Percentiles rank a stretch among this genome's conserved stretches.
These are phyloP conservation scores for Daldinia bambusicola DNA, from an alignment of 495 filamentous ascomycete species.

Conservation along the genomic window DNA sequence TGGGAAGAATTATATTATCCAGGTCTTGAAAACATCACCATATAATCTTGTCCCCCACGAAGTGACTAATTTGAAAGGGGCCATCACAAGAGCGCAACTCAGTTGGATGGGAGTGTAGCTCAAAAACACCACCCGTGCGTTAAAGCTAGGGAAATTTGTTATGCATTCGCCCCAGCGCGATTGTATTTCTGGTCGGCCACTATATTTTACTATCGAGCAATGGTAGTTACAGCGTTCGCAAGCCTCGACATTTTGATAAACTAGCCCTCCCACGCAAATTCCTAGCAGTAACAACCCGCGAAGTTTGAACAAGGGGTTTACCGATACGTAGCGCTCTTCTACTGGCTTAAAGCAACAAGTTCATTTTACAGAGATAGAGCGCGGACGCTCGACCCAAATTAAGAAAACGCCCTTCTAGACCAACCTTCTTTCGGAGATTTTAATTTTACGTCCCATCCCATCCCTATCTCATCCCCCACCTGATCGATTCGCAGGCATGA, in stretches of 20 bases:
- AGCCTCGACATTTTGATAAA: neutral
- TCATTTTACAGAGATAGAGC: constrained; percentile 28
- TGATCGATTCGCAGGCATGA: constrained; percentile 30
- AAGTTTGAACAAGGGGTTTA: constrained; percentile 14
- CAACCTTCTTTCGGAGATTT: constrained; percentile 44
- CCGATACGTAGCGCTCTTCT: neutral
- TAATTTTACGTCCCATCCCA: constrained; percentile 43
- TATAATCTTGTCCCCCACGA: constrained; percentile 24
- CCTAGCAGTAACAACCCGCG: constrained; percentile 10
- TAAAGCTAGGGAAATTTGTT: constrained; percentile 3
- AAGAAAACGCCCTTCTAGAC: constrained; percentile 21
- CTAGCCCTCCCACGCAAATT: neutral
- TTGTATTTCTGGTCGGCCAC: neutral
- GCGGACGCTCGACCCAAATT: constrained; percentile 19
- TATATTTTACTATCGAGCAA: neutral
- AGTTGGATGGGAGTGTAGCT: neutral
- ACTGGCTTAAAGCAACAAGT: constrained; percentile 23
- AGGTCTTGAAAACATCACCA: constrained; percentile 14
- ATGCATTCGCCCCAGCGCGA: constrained; percentile 10
- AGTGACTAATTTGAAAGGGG: constrained; percentile 17
- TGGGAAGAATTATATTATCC: constrained; percentile 27
- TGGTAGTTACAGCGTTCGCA: neutral
- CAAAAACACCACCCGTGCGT: neutral
- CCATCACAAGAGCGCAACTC: constrained; percentile 13
- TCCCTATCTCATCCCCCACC: constrained; percentile 34